Conservation (phyloP, 2,329 filamentous ascomycete species). For the Sporothrix euskadiensis region DNA sequence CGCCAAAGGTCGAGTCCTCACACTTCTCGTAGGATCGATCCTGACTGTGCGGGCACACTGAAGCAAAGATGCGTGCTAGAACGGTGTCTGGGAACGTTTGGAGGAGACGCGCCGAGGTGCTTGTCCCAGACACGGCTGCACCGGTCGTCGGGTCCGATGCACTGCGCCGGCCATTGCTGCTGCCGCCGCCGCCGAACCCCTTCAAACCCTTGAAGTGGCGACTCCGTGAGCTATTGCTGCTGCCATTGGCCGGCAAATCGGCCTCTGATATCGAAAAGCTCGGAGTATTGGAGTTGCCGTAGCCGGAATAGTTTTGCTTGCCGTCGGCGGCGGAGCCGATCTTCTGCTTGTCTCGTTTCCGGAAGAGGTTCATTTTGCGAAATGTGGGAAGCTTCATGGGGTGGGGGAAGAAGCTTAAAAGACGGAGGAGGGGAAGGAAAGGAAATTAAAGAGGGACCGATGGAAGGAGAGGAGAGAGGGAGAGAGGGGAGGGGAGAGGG, state of each 20-base stretch:
- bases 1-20: constrained; percentile 74
- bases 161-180: constrained; percentile 18
- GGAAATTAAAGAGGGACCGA: not conserved
- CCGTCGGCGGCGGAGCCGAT: constrained; percentile 30
- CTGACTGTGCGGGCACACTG: constrained; percentile 77
- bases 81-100: constrained; percentile 65
- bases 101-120: constrained; percentile 47
- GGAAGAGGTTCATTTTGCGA: constrained; percentile 41
- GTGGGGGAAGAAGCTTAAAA: not conserved
- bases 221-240: constrained; percentile 11
- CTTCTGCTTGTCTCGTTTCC: constrained; percentile 41
- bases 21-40: constrained; percentile 80
- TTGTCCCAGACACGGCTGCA: constrained; percentile 35
- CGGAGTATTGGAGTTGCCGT: constrained; percentile 31
- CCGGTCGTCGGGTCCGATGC: not conserved
- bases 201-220: constrained; percentile 27
- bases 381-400: constrained; percentile 27
- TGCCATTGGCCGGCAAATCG: not conserved
- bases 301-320: constrained; percentile 34
- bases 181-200: constrained; percentile 17
- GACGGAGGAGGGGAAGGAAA: not conserved
- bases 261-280: constrained; percentile 20
- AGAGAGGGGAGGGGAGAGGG: not conserved
- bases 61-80: constrained; percentile 73
- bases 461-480: not conserved